A percentile compares a stretch with the other conserved stretches of the same genome.
Conservation (phyloP, 805 yeast species). For the Spathaspora passalidarum region DNA sequence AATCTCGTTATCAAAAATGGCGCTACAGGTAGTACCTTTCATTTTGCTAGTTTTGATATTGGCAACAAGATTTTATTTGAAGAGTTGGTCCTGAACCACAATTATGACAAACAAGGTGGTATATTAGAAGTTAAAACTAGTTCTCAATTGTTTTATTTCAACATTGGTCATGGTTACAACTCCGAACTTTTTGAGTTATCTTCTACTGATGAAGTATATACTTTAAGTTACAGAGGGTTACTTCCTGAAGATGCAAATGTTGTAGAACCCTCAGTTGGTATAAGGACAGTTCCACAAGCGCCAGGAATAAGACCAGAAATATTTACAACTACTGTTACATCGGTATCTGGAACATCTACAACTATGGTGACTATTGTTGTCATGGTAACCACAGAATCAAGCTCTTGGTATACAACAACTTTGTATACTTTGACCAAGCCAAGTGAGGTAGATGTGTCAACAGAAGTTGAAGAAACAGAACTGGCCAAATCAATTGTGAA, state of each 20-base stretch:
- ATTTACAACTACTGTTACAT: neutral
- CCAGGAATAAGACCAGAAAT: neutral
- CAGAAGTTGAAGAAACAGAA: no score
- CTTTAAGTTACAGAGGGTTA: neutral
- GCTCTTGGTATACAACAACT: neutral
- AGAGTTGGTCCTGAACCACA: neutral
- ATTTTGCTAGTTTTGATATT: neutral
- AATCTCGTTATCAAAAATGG: neutral
- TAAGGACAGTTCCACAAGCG: neutral
- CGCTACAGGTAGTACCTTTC: neutral
- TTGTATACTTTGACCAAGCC: neutral
- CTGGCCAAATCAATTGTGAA: no score
- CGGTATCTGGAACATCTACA: neutral
- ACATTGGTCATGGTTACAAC: neutral
- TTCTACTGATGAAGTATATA: neutral
- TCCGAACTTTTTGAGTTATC: neutral
- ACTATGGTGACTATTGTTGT: neutral
- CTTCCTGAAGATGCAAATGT: neutral
- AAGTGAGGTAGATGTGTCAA: no score
- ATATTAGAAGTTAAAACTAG: neutral
- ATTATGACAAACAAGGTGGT: neutral
- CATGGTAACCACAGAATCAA: neutral
- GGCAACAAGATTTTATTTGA: neutral
- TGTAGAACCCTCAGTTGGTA: neutral
- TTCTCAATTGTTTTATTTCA: neutral